Evolutionary conservation across 805 yeast species (phyloP), one percentile per base, ranked within the genome.

Genomic region (Wickerhamiella siamensis): DNA sequence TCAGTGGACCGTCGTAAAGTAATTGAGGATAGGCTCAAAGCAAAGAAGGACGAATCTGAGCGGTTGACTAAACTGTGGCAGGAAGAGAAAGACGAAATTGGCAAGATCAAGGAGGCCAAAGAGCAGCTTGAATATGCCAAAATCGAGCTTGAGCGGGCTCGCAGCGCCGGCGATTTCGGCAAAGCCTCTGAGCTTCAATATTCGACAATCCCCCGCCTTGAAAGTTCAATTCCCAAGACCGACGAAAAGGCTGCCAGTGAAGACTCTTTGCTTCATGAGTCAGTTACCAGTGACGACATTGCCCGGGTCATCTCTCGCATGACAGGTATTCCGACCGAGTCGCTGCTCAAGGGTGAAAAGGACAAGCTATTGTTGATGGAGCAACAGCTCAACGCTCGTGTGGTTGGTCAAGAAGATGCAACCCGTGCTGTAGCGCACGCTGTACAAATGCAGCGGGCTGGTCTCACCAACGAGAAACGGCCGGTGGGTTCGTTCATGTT

Each of bases 401-500:
- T 88, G 21, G 76, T 88, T 47, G 97, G 98, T 5, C 98, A 88
- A 61, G 95, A 88, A 55, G 94, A 84, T 55, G 97, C 97, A 0
- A 84, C 91, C 34, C 71, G 72, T 44, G 81, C 94, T 0, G 79
- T 88, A 39, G 71, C 95, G 0, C 94, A 87, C 60, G 95, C 97
- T 1, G 97, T 88, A 14, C 78, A 96, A 60, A 67, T 88, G 45
- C 98, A 91, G 59, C 74, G 98, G 55, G 98, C 98, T 0, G 98
- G 98, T 1, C 72, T 88, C 45, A 88, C 97, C 8, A 81, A 83
- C 59, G 95, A 86, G 48, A 82, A 82, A 61, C 73, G 96, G 47
- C 98, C 98, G 5, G 87, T 88, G 53, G 97, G 96, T 1, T 81
- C 94, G 42, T 91, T 91, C 61, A 79, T 88, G 80, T 91, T 91